Evolutionary conservation across 2,329 filamentous ascomycete genomes (phyloP).

Genomic region (Colletotrichum plurivorum): DNA sequence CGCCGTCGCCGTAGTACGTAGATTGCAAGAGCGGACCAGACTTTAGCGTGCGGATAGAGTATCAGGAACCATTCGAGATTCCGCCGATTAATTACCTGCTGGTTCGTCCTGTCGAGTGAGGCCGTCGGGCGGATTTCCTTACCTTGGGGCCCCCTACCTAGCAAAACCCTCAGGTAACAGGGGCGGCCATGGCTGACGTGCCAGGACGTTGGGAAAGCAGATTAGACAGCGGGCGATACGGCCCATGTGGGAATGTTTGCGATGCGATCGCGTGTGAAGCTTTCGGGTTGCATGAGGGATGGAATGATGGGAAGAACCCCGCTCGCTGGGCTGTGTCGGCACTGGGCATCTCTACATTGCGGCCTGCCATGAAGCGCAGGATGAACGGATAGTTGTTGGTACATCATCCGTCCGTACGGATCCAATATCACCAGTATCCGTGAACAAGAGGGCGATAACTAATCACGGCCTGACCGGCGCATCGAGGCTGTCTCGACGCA

Average conservation of each 20-base stretch:
- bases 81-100: conserved; percentile 15
- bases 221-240: conserved; percentile 28
- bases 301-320: conserved; percentile 19
- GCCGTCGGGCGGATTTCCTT: neutral
- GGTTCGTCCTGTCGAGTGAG: neutral
- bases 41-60: no score
- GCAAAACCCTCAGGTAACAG: conserved; percentile 12
- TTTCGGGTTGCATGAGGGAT: conserved; percentile 6
- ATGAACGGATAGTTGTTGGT: no score
- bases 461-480: neutral
- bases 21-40: no score
- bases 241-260: conserved; percentile 7
- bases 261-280: conserved; percentile 15
- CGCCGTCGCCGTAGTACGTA: no score
- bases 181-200: conserved; percentile 10
- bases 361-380: no score
- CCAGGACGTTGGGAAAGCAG: conserved; percentile 15
- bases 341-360: neutral
- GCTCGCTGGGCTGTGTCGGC: conserved; percentile 7
- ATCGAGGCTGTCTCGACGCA: neutral
- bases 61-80: conserved; percentile 17
- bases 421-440: neutral
- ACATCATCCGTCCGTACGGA: no score
- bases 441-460: neutral
- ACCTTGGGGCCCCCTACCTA: neutral